Evolutionary conservation across 768 basidiomycete species (phyloP).

Genomic region (Tricholoma matsutake): DNA sequence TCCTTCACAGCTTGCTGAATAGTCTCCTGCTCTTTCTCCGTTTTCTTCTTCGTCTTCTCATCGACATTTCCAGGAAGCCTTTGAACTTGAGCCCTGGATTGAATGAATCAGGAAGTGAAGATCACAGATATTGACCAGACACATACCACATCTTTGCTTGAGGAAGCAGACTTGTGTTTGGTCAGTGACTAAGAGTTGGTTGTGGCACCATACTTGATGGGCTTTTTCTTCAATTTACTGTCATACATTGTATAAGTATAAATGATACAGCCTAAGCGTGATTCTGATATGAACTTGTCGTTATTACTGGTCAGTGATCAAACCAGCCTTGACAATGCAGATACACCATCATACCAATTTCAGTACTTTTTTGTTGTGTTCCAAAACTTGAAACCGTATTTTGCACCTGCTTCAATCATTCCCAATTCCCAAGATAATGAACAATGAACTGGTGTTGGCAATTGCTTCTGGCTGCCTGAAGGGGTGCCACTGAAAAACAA

Average conservation of each 20-base stretch:
- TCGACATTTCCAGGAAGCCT: conserved; percentile 46
- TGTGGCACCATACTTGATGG: not conserved
- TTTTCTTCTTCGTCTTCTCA: conserved; percentile 77
- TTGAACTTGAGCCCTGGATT: not conserved
- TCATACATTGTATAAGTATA: not conserved
- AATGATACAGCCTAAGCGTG: not conserved
- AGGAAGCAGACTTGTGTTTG: not conserved
- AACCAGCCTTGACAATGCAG: not conserved
- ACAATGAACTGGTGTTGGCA: conserved; percentile 1
- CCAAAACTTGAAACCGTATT: not conserved
- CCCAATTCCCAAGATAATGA: too few relatives aligned
- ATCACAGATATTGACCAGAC: not conserved
- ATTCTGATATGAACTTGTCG: not conserved
- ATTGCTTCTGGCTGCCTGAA: conserved; percentile 13
- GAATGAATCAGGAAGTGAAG: not conserved
- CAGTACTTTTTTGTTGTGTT: conserved; percentile 15
- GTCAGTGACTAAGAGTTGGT: not conserved
- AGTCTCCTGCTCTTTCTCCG: conserved; percentile 75
- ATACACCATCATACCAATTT: conserved; percentile 12
- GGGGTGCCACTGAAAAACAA: conserved; percentile 33
- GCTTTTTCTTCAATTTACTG: conserved; percentile 5
- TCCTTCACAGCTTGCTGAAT: conserved; percentile 72
- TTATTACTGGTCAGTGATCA: conserved; percentile 7
- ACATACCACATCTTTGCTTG: not conserved
- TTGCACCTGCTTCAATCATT: too few relatives aligned